phyloP scores from a whole-genome alignment of 257 asterid genomes.

The Nicotiana tabacum region DNA sequence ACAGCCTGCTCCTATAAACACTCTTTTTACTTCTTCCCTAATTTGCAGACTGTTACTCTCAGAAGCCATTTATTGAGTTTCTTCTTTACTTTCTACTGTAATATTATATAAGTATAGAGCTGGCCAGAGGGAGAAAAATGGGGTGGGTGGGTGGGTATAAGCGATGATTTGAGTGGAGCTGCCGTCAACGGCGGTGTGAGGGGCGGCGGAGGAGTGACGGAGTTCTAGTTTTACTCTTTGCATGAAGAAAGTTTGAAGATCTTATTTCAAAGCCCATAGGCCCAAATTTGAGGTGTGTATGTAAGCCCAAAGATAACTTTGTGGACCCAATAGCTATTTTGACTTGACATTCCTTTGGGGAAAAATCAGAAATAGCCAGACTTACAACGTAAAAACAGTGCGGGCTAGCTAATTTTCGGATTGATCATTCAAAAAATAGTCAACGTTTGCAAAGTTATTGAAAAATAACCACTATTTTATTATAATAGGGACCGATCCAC shows the following conservation, averaged over 20 bases:
- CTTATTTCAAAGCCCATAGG: not conserved
- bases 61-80: slow-evolving; percentile 20
- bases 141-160: not conserved
- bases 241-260: not conserved
- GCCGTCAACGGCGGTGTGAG: not conserved
- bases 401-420: too few relatives aligned
- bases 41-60: slow-evolving; percentile 13
- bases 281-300: not conserved
- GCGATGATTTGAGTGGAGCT: not conserved
- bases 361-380: too few relatives aligned
- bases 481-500: too few relatives aligned
- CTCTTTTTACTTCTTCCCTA: slow-evolving; percentile 41
- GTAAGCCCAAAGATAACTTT: too few relatives aligned
- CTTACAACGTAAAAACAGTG: too few relatives aligned
- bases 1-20: slow-evolving; percentile 84
- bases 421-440: too few relatives aligned
- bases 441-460: too few relatives aligned
- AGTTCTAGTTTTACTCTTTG: not conserved
- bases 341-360: too few relatives aligned
- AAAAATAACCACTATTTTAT: too few relatives aligned
- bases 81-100: too few relatives aligned
- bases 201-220: not conserved
- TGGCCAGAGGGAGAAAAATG: not conserved
- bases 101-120: not conserved
- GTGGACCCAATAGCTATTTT: too few relatives aligned